Base-by-base conservation (phyloP, 768 basidiomycete species). In the Lactifluus subvellereus region DNA sequence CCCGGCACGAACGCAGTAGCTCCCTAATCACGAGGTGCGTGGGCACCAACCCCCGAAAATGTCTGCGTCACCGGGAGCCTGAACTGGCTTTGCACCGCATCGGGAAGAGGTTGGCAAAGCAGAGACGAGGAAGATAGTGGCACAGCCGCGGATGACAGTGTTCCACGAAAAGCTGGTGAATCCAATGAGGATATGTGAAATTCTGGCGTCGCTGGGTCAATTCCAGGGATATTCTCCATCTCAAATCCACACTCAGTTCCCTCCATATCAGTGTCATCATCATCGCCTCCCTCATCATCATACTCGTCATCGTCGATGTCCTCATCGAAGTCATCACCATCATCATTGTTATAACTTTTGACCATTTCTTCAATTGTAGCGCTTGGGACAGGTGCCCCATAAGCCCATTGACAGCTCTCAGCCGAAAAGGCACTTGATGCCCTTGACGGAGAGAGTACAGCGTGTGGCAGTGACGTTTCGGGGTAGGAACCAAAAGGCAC, bases 61-160 rank as follows among this genome's bases (percentile, higher is more conserved):
- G 14, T 1, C n/a, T 22, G 37, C 18, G 20, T 16, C 2, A 11
- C 51, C 14, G 56, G 45, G 45, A 37, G 43, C 40, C 47, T 62
- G 53, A 66, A 66, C 16, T 62, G 65, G 20, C 49, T 59, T 20
- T 61, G 65, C 20, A 66, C 65, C 8, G 57, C 47, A 7, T 66
- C 65, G 4, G 65, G 35, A n/a, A 66, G 40, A 18, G 65, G 65
- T 52, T 66, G 65, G 47, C 65, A 66, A 45, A 66, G 65, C 18
- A 66, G 56, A 18, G 65, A 54, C 14, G 49, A 61, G 2, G 65
- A 52, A 14, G 65, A 57, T 22, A 66, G 49, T 11, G 65, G 55
- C 30, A 42, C 62, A 22, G 56, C 53, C 35, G 60, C 54, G 20
- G 59, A 60, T 60, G 37, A 40, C 18, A 37, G 42, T 18, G 52